Percentiles rank a stretch among this genome's conserved stretches.
Evolutionary conservation across 805 yeast species (phyloP).

Genomic region (fission yeast (Schizosaccharomyces pombe)): DNA sequence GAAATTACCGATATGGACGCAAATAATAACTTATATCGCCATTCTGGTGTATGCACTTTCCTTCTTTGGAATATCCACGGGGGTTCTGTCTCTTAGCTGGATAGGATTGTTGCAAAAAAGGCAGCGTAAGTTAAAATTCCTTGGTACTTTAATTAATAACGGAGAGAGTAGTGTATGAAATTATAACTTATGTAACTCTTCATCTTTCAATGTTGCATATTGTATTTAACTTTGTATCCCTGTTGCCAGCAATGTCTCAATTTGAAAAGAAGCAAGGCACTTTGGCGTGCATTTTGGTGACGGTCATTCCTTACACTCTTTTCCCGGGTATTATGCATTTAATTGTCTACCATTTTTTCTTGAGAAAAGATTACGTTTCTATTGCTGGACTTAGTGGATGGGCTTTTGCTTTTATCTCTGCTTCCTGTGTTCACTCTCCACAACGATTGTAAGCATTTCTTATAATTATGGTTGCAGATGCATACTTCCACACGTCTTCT

Average conservation of each 20-base stretch:
- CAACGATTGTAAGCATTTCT: background rate
- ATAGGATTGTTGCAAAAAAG: too few species aligned
- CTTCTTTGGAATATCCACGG: too few species aligned
- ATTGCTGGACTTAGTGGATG: slow-evolving; percentile 2
- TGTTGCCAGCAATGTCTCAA: background rate
- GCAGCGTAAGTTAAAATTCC: too few species aligned
- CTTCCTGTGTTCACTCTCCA: background rate
- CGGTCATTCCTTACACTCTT: background rate
- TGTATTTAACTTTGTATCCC: background rate
- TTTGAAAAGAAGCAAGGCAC: slow-evolving; percentile 1
- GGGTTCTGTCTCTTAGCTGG: too few species aligned
- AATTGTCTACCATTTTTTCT: background rate
- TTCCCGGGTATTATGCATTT: background rate
- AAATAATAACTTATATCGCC: too few species aligned
- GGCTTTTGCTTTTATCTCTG: slow-evolving; percentile 1
- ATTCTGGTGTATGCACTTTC: too few species aligned
- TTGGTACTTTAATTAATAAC: too few species aligned
- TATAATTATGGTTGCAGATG: too few species aligned
- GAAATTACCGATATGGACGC: too few species aligned
- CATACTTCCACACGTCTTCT: too few species aligned
- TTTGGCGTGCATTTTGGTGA: background rate
- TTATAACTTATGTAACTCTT: background rate
- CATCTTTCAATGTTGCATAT: background rate
- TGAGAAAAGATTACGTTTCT: background rate
- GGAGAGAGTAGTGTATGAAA: background rate